phyloP scores from a whole-genome alignment of 495 filamentous ascomycete species.

The Cudoniella acicularis region DNA sequence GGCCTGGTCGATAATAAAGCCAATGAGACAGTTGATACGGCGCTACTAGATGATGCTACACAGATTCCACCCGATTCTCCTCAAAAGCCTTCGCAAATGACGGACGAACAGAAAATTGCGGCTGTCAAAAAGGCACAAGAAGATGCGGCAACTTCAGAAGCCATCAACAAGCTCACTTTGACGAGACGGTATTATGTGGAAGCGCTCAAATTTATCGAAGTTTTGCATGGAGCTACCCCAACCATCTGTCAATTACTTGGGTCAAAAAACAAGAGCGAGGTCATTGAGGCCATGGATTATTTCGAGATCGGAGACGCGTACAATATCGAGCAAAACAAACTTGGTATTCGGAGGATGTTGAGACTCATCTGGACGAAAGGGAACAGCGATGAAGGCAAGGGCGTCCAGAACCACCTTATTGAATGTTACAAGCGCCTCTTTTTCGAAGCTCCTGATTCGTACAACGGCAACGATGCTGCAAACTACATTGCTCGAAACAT shows the following conservation, averaged over 20 bases:
- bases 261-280: constrained; percentile 94
- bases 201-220: constrained; percentile 90
- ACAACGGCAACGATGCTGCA: constrained; percentile 83
- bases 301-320: constrained; percentile 93
- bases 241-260: constrained; percentile 81
- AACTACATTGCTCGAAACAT: constrained; percentile 97
- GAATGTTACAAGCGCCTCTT: constrained; percentile 95
- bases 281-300: constrained; percentile 99
- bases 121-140: constrained; percentile 67
- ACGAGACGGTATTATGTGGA: constrained; percentile 88
- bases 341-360: constrained; percentile 91
- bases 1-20: constrained; percentile 59
- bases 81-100: constrained; percentile 43
- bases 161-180: constrained; percentile 78
- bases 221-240: constrained; percentile 76
- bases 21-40: constrained; percentile 61
- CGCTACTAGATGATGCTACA: constrained; percentile 86
- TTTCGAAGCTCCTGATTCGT: constrained; percentile 87
- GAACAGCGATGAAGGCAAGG: constrained; percentile 98
- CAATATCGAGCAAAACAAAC: constrained; percentile 85
- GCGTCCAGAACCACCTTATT: constrained; percentile 93
- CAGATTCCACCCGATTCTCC: constrained; percentile 64
- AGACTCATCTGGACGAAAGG: constrained; percentile 98
- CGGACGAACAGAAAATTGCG: constrained; percentile 51
- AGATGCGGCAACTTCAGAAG: constrained; percentile 64